A percentile compares a stretch with the other conserved stretches of the same genome.
Evolutionary conservation across 148 eudicot species (phyloP).

Genomic region (Cornus controversa): DNA sequence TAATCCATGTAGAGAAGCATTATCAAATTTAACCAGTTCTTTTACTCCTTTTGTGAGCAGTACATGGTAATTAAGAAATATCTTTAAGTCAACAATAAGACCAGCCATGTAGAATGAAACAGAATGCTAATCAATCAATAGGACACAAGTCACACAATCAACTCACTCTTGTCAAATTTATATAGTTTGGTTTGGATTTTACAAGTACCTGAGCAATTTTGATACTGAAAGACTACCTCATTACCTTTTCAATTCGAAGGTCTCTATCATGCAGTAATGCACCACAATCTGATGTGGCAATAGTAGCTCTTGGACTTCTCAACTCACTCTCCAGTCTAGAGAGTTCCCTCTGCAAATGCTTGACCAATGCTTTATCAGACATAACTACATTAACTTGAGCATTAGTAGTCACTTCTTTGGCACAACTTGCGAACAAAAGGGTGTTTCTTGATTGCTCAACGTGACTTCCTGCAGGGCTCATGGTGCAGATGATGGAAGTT

Average conservation of each 20-base stretch:
- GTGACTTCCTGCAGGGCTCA: slow-evolving; percentile 93
- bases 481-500: slow-evolving; percentile 92
- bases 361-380: slow-evolving; percentile 89
- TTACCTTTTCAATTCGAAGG: slow-evolving; percentile 81
- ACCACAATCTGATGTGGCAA: slow-evolving; percentile 28
- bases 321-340: slow-evolving; percentile 80
- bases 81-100: background rate
- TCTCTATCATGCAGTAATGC: slow-evolving; percentile 69
- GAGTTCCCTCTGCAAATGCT: slow-evolving; percentile 88
- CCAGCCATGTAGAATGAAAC: background rate
- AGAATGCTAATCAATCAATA: slow-evolving; percentile 12
- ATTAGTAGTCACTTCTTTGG: slow-evolving; percentile 88
- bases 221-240: background rate
- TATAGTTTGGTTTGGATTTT: background rate
- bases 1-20: background rate
- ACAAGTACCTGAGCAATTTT: too few relatives aligned
- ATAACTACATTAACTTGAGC: slow-evolving; percentile 84
- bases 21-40: background rate
- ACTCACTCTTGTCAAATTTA: background rate
- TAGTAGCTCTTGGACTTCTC: slow-evolving; percentile 41
- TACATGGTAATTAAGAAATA: background rate
- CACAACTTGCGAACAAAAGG: slow-evolving; percentile 94
- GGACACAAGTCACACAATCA: background rate
- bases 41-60: background rate
- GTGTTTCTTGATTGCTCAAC: slow-evolving; percentile 99